phyloP scores from a whole-genome alignment of 345 rosid genomes.

The Euphorbia tirucalli region DNA sequence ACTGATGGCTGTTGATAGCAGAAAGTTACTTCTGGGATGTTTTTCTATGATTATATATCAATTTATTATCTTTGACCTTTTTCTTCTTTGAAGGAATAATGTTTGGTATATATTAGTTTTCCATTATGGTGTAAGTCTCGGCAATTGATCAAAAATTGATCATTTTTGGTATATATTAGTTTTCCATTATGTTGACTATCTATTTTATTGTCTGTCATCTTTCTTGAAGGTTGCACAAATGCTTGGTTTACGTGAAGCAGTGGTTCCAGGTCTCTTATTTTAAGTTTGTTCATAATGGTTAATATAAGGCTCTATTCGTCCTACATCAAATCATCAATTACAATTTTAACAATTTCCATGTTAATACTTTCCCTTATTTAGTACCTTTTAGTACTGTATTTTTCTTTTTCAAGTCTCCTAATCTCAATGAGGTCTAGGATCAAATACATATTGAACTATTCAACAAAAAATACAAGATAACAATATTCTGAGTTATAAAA shows the following conservation, averaged over 20 bases:
- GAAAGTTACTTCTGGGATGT: neutral
- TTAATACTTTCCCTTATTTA: no score
- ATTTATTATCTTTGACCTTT: neutral
- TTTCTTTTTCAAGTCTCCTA: neutral
- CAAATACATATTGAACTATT: neutral
- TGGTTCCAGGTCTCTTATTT: slow-evolving; percentile 61
- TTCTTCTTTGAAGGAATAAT: no score
- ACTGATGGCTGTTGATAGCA: neutral
- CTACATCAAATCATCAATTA: no score
- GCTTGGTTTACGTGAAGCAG: slow-evolving; percentile 78
- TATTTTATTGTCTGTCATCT: slow-evolving; percentile 2
- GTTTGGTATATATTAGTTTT: no score
- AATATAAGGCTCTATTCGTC: neutral
- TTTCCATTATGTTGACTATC: neutral
- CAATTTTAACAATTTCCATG: no score
- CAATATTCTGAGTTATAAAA: neutral
- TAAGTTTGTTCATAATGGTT: neutral
- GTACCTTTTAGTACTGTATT: no score
- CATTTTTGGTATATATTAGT: neutral
- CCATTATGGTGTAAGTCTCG: no score
- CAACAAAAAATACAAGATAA: neutral
- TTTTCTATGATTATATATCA: neutral
- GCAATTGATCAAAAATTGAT: neutral
- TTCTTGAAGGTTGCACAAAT: slow-evolving; percentile 65
- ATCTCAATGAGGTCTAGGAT: neutral